phyloP scores from a whole-genome alignment of 805 yeast genomes.

The Candida awuae region DNA sequence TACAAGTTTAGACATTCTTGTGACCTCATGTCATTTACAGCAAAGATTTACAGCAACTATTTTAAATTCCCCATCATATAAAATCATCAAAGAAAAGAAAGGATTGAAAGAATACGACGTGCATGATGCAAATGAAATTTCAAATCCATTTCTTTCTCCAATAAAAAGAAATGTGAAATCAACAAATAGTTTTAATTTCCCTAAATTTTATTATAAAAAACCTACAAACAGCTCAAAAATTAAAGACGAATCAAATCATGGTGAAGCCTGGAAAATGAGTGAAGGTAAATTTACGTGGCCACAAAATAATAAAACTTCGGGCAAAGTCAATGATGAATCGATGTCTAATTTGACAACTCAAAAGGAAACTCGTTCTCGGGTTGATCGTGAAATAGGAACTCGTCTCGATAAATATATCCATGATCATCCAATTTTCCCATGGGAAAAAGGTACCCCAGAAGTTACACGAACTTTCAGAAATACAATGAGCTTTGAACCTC shows the following conservation, averaged over 20 bases:
- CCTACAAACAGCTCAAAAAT: slow-evolving; percentile 11
- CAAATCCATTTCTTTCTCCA: slow-evolving; percentile 8
- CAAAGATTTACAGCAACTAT: slow-evolving; percentile 5
- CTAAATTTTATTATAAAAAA: slow-evolving; percentile 21
- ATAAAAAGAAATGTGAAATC: too few relatives aligned
- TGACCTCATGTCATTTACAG: slow-evolving; percentile 19
- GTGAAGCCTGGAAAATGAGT: slow-evolving; percentile 28
- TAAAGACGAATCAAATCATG: slow-evolving; percentile 17
- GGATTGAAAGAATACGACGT: background rate
- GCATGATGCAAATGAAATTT: slow-evolving; percentile 1
- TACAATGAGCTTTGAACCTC: slow-evolving; percentile 13
- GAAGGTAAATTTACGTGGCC: slow-evolving; percentile 21
- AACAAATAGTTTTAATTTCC: slow-evolving; percentile 10
- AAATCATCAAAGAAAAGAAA: background rate
- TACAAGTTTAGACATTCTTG: slow-evolving; percentile 16
- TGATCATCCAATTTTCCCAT: slow-evolving; percentile 30
- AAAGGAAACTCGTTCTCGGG: too few relatives aligned
- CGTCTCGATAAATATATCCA: slow-evolving; percentile 18
- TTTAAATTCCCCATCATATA: background rate
- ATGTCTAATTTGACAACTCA: too few relatives aligned
- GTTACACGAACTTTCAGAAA: slow-evolving; percentile 19
- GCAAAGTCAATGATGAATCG: background rate
- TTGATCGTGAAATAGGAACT: background rate
- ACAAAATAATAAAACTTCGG: background rate
- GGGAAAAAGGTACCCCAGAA: slow-evolving; percentile 21